Evolutionary conservation across 2,329 filamentous ascomycete species (phyloP).

Genomic region (Aotearoamyces nothofagi): DNA sequence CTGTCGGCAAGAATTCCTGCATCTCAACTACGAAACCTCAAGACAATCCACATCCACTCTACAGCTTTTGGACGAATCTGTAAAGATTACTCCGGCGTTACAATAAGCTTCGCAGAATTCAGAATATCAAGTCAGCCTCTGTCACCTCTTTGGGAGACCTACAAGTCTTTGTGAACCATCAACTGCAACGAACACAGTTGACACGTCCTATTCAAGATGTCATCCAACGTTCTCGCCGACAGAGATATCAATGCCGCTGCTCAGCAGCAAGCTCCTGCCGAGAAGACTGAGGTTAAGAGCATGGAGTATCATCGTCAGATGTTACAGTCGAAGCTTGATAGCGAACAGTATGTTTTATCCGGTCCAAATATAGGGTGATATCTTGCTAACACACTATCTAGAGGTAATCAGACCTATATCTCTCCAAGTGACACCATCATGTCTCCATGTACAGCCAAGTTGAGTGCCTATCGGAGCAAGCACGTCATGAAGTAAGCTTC

Average conservation of each 20-base stretch:
- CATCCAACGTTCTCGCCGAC: constrained; percentile 42
- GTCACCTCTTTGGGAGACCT: too few species aligned
- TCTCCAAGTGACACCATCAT: constrained; percentile 82
- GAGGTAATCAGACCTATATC: constrained; percentile 36
- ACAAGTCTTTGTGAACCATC: too few species aligned
- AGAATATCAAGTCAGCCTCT: too few species aligned
- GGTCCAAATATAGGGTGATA: constrained; percentile 15
- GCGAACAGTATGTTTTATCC: constrained; percentile 35
- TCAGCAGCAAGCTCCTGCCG: constrained; percentile 15
- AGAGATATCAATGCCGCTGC: constrained; percentile 50
- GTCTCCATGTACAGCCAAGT: constrained; percentile 73
- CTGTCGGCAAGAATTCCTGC: too few species aligned
- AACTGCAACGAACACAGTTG: too few species aligned
- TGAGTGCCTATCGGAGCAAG: constrained; percentile 67
- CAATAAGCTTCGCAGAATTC: too few species aligned
- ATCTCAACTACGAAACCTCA: too few species aligned
- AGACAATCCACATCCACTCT: too few species aligned
- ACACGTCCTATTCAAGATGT: constrained; percentile 34
- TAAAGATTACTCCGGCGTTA: too few species aligned
- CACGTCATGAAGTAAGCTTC: constrained; percentile 59
- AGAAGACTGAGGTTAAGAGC: constrained; percentile 38
- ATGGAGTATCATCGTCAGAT: constrained; percentile 70
- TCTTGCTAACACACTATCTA: too few species aligned
- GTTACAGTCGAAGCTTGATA: constrained; percentile 55
- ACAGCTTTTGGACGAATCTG: too few species aligned